Evolutionary conservation across 2,329 filamentous ascomycete genomes (phyloP).

Genomic region (Tolypocladium paradoxum): DNA sequence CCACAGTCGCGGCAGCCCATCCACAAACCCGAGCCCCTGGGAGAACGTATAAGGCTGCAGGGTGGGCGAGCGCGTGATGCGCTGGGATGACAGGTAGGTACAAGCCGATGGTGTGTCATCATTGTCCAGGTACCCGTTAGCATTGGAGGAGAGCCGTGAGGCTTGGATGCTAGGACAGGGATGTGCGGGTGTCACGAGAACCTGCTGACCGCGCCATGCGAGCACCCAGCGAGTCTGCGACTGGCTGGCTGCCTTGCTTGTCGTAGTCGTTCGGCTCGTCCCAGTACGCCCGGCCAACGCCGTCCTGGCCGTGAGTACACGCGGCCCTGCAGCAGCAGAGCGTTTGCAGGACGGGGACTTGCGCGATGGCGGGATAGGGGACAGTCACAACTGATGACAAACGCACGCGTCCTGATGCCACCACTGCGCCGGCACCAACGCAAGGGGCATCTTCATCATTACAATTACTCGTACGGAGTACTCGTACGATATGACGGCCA

Average conservation of each 20-base stretch:
- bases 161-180: neutral
- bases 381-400: neutral
- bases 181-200: neutral
- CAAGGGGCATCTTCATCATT: neutral
- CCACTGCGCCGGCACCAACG: neutral
- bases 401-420: neutral
- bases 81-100: neutral
- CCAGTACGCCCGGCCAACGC: neutral
- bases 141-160: neutral
- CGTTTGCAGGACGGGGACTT: neutral
- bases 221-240: neutral
- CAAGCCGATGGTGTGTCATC: neutral
- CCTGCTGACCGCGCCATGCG: neutral
- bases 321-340: neutral
- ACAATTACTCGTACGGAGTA: no score
- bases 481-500: neutral
- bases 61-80: neutral
- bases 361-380: neutral
- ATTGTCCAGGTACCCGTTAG: neutral
- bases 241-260: neutral
- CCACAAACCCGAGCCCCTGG: neutral
- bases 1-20: neutral
- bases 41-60: constrained; percentile 5
- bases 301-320: neutral
- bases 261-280: neutral